Percentiles rank a stretch among this genome's conserved stretches.
Conservation (phyloP, 345 rosid genomes). For the Abelmoschus esculentus region DNA sequence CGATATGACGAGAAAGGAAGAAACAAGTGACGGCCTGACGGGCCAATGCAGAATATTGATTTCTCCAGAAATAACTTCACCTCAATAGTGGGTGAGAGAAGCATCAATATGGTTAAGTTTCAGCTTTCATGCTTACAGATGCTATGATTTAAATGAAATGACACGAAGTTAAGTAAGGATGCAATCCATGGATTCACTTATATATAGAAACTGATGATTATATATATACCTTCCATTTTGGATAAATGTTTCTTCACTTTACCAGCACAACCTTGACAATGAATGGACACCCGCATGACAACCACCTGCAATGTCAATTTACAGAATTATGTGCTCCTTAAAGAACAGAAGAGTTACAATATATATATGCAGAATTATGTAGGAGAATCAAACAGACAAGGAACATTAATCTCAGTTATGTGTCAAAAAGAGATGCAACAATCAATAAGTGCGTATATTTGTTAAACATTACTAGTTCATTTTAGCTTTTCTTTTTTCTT, state of each 20-base stretch:
- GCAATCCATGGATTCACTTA: no score
- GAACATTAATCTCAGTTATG: no score
- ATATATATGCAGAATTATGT: not conserved
- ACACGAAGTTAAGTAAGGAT: not conserved
- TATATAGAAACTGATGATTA: no score
- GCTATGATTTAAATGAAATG: not conserved
- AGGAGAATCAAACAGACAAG: not conserved
- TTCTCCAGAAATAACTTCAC: not conserved
- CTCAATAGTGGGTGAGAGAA: not conserved
- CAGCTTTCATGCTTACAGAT: not conserved
- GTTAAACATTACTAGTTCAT: no score
- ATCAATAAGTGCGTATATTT: not conserved
- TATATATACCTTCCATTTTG: conserved; percentile 54
- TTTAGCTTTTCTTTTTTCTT: no score
- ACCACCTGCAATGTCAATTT: conserved; percentile 35
- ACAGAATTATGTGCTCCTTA: not conserved
- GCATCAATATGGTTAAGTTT: no score
- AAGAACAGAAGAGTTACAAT: not conserved
- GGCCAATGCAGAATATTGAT: not conserved
- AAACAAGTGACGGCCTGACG: not conserved
- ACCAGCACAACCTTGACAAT: conserved; percentile 70
- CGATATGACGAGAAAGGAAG: not conserved
- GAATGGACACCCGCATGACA: conserved; percentile 56
- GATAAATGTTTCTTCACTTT: conserved; percentile 60
- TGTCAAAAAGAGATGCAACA: no score